A percentile compares a stretch with the other conserved stretches of the same genome.
These are phyloP conservation scores for Gremmenia infestans DNA, from an alignment of 2,329 filamentous ascomycete species.

Conservation along the genomic window DNA sequence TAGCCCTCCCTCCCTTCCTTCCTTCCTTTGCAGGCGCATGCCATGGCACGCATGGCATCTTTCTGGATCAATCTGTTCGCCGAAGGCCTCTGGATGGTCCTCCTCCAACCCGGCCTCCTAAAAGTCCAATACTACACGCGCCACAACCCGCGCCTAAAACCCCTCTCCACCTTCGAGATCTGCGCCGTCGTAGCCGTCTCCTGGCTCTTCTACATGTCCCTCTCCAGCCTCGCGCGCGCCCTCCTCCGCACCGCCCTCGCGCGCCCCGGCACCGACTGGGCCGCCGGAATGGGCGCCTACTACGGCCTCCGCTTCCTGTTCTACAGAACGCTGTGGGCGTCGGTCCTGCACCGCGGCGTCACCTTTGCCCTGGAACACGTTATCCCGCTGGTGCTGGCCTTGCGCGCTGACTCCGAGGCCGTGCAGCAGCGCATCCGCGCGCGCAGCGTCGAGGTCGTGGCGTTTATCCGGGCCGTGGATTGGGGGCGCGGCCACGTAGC, in stretches of 20 bases:
- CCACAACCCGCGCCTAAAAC: neutral
- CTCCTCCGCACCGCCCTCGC: neutral
- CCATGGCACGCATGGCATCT: neutral
- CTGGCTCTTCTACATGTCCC: neutral
- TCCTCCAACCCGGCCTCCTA: neutral
- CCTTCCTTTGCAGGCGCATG: neutral
- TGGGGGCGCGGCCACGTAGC: neutral
- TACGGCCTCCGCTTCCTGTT: neutral
- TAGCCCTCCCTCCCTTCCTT: too few relatives aligned
- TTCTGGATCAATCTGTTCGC: neutral
- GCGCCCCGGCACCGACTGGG: neutral
- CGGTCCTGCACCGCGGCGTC: slow-evolving; percentile 1
- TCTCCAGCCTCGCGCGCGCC: neutral
- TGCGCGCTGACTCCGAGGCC: neutral
- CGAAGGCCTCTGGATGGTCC: neutral
- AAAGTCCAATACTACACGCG: neutral
- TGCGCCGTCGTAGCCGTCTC: neutral
- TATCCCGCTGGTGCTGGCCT: slow-evolving; percentile 1
- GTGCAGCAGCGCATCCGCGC: neutral
- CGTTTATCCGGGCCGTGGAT: neutral
- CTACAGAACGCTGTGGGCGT: slow-evolving; percentile 6
- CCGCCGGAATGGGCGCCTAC: neutral
- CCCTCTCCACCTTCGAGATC: neutral
- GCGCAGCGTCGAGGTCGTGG: neutral
- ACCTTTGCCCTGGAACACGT: slow-evolving; percentile 4